These are phyloP conservation scores for Actinidia polygama DNA, from an alignment of 179 eudicot genomes.

Conservation along the genomic window DNA sequence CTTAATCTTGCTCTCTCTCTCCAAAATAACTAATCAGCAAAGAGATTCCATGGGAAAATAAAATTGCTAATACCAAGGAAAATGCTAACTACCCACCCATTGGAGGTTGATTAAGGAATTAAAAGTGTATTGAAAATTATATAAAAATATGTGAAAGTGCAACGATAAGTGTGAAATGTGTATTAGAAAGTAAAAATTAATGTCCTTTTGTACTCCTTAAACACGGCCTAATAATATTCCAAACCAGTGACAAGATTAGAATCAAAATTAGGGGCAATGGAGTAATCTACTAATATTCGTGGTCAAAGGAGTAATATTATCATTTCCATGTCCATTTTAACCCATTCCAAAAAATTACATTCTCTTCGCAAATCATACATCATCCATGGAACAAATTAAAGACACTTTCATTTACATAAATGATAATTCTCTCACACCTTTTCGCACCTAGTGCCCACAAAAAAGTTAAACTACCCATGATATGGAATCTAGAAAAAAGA, in stretches of 20 bases:
- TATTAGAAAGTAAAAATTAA: no score
- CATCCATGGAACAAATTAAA: not conserved
- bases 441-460: no score
- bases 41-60: not conserved
- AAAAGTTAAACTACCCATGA: no score
- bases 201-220: no score
- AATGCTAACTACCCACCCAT: no score
- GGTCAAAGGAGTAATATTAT: conserved; percentile 12
- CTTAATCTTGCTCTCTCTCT: not conserved
- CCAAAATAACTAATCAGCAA: not conserved
- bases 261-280: not conserved
- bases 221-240: not conserved
- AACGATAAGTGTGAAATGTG: no score
- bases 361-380: conserved; percentile 6
- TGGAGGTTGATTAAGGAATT: no score
- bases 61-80: no score
- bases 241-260: conserved; percentile 1
- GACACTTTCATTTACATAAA: not conserved
- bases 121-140: no score
- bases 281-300: not conserved
- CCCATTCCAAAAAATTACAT: not conserved
- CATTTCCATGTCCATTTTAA: not conserved
- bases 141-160: no score
- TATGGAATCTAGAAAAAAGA: no score
- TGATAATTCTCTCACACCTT: not conserved